Evolutionary conservation across 2,329 filamentous ascomycete genomes (phyloP), one percentile per base, ranked within the genome.

Genomic region (Cladosporium sp.): DNA sequence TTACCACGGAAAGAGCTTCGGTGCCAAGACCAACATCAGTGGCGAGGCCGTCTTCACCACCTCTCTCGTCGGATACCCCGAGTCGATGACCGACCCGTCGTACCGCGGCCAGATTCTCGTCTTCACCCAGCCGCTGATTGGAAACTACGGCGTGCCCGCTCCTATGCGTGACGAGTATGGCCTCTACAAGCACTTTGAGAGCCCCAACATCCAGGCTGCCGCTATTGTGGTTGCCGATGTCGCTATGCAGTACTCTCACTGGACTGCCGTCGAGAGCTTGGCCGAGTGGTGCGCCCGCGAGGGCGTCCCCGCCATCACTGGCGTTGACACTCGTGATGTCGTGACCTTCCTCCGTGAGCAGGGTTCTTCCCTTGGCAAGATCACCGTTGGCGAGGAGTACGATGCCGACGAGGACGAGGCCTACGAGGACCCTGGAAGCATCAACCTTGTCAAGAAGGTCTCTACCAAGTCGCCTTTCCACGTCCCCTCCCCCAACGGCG

Each of bases 11-110:
- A 96, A 90, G 73, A 96, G 93, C 59, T 99, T 97, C 69, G 94
- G 94, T 69, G 94, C 94, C 71, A 94, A 95, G 75, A 85, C 89
- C 74, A 99, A 97, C 82, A 90, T 97, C 72, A 96, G 92, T 62
- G 94, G 94, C 67, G 94, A 99, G 80, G 94, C 94, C 45, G 94
- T 97, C 74, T 99, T 99, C 81, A 97, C 94, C 62, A 97, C 94
- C 60, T 97, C 93, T 22, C 86, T 97, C 57, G 94, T 99, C 59
- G 94, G 94, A 69, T 99, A 99, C 75, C 94, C 94, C 66, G 94
- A 99, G 80, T 97, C 84, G 45, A 78, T 87, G 78, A 86, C 84
- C 69, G 84, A 87, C 65, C 84, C 84, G 12, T 87, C 84, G 57
- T 87, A 87, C 74, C 83, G 84, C 65, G 84, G 94, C 65, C 94